phyloP scores from a whole-genome alignment of 345 rosid species.

The Lepidium sativum region DNA sequence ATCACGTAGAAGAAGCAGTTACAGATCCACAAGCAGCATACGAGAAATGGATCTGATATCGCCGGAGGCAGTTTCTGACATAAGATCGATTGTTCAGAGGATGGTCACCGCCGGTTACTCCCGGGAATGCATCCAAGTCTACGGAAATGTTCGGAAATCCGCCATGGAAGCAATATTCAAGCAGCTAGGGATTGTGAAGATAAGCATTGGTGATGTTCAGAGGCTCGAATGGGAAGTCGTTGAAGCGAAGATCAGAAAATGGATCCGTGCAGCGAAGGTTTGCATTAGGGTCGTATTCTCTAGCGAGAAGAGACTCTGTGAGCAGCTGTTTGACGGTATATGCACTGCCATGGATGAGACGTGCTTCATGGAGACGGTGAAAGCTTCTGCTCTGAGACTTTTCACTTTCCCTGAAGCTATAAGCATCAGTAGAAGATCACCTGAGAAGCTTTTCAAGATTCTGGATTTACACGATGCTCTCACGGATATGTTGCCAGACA shows the following conservation, averaged over 20 bases:
- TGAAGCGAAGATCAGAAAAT: slow-evolving; percentile 63
- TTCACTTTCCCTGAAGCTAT: slow-evolving; percentile 91
- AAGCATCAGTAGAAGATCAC: slow-evolving; percentile 79
- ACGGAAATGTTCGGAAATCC: slow-evolving; percentile 73
- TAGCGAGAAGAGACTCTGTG: slow-evolving; percentile 78
- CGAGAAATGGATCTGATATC: slow-evolving; percentile 30
- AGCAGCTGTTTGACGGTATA: slow-evolving; percentile 51
- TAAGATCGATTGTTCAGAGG: slow-evolving; percentile 24
- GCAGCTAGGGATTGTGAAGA: slow-evolving; percentile 66
- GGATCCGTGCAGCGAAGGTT: slow-evolving; percentile 83
- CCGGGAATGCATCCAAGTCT: slow-evolving; percentile 39
- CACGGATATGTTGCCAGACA: slow-evolving; percentile 60
- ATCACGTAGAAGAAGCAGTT: slow-evolving; percentile 24
- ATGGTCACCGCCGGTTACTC: slow-evolving; percentile 28
- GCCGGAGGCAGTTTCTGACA: slow-evolving; percentile 18
- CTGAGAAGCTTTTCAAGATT: slow-evolving; percentile 91
- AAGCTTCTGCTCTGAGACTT: slow-evolving; percentile 60
- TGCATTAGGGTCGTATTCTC: slow-evolving; percentile 72
- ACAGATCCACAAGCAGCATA: slow-evolving; percentile 30
- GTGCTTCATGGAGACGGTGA: slow-evolving; percentile 82
- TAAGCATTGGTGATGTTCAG: slow-evolving; percentile 86
- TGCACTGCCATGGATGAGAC: slow-evolving; percentile 42
- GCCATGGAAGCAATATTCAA: slow-evolving; percentile 57
- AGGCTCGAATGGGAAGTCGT: slow-evolving; percentile 67
- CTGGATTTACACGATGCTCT: slow-evolving; percentile 79